phyloP scores from a whole-genome alignment of 208 protist genomes.

The Borovskyia barvae region DNA sequence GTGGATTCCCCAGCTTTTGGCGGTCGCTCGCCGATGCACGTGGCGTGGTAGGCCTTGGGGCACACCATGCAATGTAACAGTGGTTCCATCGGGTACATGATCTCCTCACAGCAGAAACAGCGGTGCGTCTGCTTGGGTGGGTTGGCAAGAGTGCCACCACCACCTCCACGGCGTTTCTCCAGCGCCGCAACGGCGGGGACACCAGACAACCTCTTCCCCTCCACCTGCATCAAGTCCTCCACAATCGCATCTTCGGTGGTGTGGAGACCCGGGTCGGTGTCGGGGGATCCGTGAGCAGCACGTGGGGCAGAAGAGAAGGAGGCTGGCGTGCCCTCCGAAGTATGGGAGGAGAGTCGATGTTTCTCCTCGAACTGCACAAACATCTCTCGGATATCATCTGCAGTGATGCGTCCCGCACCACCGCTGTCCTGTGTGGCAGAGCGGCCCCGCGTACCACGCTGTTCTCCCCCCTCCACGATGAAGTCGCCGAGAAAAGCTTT shows the following conservation, averaged over 20 bases:
- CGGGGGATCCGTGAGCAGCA: background rate
- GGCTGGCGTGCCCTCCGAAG: background rate
- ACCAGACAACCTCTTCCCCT: constrained; percentile 31
- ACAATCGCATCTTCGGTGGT: constrained; percentile 47
- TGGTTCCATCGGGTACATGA: constrained; percentile 79
- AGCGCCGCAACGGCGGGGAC: background rate
- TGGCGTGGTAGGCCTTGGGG: constrained; percentile 84
- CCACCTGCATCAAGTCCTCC: constrained; percentile 43
- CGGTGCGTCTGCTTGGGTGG: constrained; percentile 32
- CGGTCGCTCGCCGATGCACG: constrained; percentile 53
- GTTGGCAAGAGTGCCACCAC: background rate
- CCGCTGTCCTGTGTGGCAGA: too few species aligned
- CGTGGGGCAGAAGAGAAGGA: background rate
- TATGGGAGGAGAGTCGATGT: too few species aligned
- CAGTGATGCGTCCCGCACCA: constrained; percentile 20
- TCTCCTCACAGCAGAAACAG: constrained; percentile 76
- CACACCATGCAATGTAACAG: constrained; percentile 79
- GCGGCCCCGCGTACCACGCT: background rate
- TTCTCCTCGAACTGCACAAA: constrained; percentile 31
- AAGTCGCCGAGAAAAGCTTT: constrained; percentile 94
- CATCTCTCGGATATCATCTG: constrained; percentile 55
- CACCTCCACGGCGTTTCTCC: background rate
- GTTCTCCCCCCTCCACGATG: constrained; percentile 75
- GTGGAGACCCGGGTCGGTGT: background rate
- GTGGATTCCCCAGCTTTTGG: constrained; percentile 27